Conservation (phyloP, 2,329 filamentous ascomycete species). For the Neofusicoccum sp. region DNA sequence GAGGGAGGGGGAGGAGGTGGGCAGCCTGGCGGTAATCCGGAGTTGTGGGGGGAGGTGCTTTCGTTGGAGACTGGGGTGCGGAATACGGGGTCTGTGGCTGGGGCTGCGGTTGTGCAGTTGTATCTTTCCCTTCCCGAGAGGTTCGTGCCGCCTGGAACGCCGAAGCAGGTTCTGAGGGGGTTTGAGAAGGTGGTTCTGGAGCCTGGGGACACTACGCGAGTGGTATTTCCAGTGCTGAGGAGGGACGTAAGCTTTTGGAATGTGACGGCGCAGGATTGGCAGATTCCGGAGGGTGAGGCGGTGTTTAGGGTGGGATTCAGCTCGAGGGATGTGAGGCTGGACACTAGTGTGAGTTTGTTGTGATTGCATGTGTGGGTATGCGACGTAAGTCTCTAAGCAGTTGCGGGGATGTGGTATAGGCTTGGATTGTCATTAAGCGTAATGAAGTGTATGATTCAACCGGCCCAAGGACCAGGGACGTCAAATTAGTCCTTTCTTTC, state of each 20-base stretch:
- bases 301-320: constrained; percentile 30
- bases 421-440: too few species aligned
- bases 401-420: too few species aligned
- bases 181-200: constrained; percentile 52
- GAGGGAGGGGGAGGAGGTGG: constrained; percentile 30
- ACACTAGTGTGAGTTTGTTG: not conserved
- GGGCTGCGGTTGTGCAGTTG: constrained; percentile 55
- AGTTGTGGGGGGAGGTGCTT: constrained; percentile 50
- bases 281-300: constrained; percentile 28
- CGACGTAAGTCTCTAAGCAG: too few species aligned
- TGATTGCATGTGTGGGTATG: not conserved
- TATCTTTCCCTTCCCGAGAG: constrained; percentile 49
- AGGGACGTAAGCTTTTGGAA: constrained; percentile 54
- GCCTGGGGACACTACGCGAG: constrained; percentile 40
- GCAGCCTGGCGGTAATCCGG: constrained; percentile 55
- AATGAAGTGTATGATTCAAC: too few species aligned
- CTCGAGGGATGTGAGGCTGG: constrained; percentile 14
- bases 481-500: too few species aligned
- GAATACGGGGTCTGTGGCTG: constrained; percentile 51
- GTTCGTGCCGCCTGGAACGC: constrained; percentile 42
- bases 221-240: constrained; percentile 48
- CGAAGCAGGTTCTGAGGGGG: constrained; percentile 41
- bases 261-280: constrained; percentile 42
- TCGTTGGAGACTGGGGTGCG: constrained; percentile 47
- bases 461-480: too few species aligned